Evolutionary conservation across 176 grass and related monocot species (phyloP), one percentile per base, ranked within the genome.

Genomic region (Coix lacrymajobi): DNA sequence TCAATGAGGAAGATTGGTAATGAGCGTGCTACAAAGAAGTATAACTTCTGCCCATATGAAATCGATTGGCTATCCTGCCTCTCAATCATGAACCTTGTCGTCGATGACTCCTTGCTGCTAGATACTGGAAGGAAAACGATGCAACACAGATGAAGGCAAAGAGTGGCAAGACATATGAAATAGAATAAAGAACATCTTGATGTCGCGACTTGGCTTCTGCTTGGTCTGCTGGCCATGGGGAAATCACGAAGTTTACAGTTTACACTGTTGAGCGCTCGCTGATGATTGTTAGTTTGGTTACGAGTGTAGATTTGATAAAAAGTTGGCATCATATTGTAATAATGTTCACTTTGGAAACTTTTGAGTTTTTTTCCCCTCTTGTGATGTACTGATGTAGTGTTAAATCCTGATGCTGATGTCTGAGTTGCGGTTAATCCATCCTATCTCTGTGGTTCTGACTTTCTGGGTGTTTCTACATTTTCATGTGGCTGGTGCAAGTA

Each of bases 31-130:
- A 79, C 25, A 48, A 86, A 86, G 43, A 71, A 85, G 65, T 79
- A 72, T 43, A 4, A 8, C 39, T 58, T 79, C 15, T 71, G 66
- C 16, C 75, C 83, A 5, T 85, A 85, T 62, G 84, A 85, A 54
- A 62, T 85, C 25, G 66, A 85, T 38, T 79, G 84, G 84, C 40
- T 85, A 30, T 79, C 84, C 66, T 85, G 84, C 66, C 84, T 85
- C 20, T 41, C 84, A 20, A 11, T 29, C 76, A 77, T 28, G 20
- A 70, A 78, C 54, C 65, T 78, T 2, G 52, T 78, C 15, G 5
- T 19, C 5, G 75, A 85, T 60, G 58, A 24, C 13, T 71, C 64
- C 6, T 61, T 61, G 51, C 39, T 52, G 4, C 29, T 62, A 11
- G 74, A 71, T 43, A 13, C 11, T 14, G 1, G 15, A 61, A 85